These are phyloP conservation scores for Paramyrothecium roridum DNA, from an alignment of 2,329 filamentous ascomycete species.

Conservation along the genomic window DNA sequence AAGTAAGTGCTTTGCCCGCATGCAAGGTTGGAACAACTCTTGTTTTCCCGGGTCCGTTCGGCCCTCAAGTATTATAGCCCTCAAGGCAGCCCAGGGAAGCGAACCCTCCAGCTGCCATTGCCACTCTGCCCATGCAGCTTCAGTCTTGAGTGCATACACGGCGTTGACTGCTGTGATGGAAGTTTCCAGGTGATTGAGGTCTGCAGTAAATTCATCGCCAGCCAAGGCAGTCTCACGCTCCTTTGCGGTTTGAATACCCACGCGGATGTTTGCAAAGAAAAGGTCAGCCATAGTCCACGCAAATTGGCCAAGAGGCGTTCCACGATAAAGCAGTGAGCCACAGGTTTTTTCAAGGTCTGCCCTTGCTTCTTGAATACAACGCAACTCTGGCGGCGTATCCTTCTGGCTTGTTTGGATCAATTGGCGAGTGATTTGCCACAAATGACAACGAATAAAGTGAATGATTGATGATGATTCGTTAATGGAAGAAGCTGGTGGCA, in stretches of 20 bases:
- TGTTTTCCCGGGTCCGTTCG: no score
- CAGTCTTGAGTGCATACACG: slow-evolving; percentile 13
- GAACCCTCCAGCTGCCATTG: slow-evolving; percentile 24
- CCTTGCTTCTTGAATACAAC: slow-evolving; percentile 7
- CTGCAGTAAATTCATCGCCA: background rate
- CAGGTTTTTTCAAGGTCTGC: slow-evolving; percentile 8
- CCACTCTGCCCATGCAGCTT: slow-evolving; percentile 18
- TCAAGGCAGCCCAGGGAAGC: slow-evolving; percentile 22
- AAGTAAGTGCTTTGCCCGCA: no score
- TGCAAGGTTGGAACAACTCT: no score
- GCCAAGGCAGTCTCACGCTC: background rate
- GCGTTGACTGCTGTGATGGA: slow-evolving; percentile 16
- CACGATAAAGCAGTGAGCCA: slow-evolving; percentile 6
- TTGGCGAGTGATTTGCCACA: slow-evolving; percentile 17
- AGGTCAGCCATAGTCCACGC: slow-evolving; percentile 15
- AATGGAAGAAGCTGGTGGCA: background rate
- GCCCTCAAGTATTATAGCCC: slow-evolving; percentile 14
- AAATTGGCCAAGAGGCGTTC: slow-evolving; percentile 10
- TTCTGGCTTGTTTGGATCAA: slow-evolving; percentile 7
- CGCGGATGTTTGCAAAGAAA: slow-evolving; percentile 23
- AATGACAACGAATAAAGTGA: slow-evolving; percentile 19
- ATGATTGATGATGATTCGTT: slow-evolving; percentile 10
- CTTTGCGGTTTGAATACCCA: slow-evolving; percentile 11
- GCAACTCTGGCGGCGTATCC: slow-evolving; percentile 6
- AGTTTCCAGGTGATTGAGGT: slow-evolving; percentile 1